phyloP scores from a whole-genome alignment of 495 filamentous ascomycete genomes.

The Bathelium albidoporum region DNA sequence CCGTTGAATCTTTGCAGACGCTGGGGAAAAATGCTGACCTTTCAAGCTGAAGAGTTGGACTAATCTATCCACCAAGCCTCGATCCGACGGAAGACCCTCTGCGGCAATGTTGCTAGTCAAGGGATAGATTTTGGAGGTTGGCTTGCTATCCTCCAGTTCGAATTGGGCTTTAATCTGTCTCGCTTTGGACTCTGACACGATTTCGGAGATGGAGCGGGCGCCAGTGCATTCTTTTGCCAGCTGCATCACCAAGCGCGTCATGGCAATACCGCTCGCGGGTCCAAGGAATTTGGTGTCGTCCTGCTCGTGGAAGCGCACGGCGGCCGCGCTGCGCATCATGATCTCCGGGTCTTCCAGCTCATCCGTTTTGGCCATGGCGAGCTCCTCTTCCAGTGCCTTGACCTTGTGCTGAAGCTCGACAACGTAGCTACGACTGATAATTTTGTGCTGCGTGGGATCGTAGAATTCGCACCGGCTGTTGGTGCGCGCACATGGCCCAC shows the following conservation, averaged over 20 bases:
- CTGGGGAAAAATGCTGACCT: constrained; percentile 41
- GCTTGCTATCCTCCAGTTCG: constrained; percentile 46
- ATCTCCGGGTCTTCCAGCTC: constrained; percentile 59
- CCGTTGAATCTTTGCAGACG: neutral
- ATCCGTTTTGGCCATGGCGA: constrained; percentile 54
- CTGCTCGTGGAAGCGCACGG: constrained; percentile 68
- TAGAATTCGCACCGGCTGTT: constrained; percentile 87
- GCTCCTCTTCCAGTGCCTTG: constrained; percentile 63
- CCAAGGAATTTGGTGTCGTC: constrained; percentile 84
- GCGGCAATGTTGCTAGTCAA: constrained; percentile 68
- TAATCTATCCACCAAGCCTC: constrained; percentile 56
- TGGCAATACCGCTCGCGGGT: constrained; percentile 84
- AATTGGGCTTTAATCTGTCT: constrained; percentile 49
- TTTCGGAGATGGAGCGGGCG: constrained; percentile 73
- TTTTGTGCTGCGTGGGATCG: constrained; percentile 68
- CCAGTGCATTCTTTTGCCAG: constrained; percentile 81
- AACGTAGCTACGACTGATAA: constrained; percentile 76
- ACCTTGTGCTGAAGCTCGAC: constrained; percentile 77
- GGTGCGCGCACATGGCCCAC: constrained; percentile 83
- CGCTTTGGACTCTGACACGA: constrained; percentile 61
- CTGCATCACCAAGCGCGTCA: constrained; percentile 89
- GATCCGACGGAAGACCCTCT: constrained; percentile 49
- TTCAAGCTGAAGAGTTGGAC: constrained; percentile 72
- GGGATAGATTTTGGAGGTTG: constrained; percentile 62
- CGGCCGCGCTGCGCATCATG: constrained; percentile 69